These are phyloP conservation scores for Apophysomyces sp. DNA, from an alignment of 371 early-diverging fungal species.

Conservation along the genomic window DNA sequence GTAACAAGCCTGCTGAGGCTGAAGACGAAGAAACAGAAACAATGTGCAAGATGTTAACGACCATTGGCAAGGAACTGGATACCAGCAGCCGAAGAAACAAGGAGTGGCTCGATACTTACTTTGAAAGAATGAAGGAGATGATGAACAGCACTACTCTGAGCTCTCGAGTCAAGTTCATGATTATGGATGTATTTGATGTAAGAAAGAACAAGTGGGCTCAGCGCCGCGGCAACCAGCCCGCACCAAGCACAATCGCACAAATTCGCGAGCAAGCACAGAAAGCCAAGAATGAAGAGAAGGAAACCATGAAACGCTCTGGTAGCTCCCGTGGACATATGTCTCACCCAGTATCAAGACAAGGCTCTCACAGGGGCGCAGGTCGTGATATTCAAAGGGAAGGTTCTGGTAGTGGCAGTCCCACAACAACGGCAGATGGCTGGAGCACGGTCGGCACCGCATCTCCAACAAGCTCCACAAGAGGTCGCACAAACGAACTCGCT, in stretches of 20 bases:
- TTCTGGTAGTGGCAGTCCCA: conserved; percentile 50
- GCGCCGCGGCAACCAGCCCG: conserved; percentile 57
- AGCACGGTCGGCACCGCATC: conserved; percentile 58
- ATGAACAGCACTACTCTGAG: conserved; percentile 63
- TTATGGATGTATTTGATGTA: conserved; percentile 90
- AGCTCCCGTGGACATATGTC: conserved; percentile 61
- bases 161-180: conserved; percentile 91
- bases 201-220: conserved; percentile 80
- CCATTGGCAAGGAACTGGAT: conserved; percentile 78
- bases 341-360: conserved; percentile 53
- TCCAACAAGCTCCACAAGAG: conserved; percentile 36
- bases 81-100: conserved; percentile 21
- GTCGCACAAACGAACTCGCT: conserved; percentile 70
- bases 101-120: conserved; percentile 78
- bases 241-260: conserved; percentile 88
- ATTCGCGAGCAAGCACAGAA: conserved; percentile 79
- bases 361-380: conserved; percentile 53
- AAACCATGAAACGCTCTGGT: conserved; percentile 66
- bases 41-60: conserved; percentile 86
- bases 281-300: conserved; percentile 65
- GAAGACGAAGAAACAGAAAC: conserved; percentile 96
- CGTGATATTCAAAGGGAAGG: conserved; percentile 42
- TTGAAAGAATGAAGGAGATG: conserved; percentile 71
- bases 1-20: conserved; percentile 68
- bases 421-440: conserved; percentile 68